Conservation (phyloP, 805 yeast species). For the Candida patagonica region DNA sequence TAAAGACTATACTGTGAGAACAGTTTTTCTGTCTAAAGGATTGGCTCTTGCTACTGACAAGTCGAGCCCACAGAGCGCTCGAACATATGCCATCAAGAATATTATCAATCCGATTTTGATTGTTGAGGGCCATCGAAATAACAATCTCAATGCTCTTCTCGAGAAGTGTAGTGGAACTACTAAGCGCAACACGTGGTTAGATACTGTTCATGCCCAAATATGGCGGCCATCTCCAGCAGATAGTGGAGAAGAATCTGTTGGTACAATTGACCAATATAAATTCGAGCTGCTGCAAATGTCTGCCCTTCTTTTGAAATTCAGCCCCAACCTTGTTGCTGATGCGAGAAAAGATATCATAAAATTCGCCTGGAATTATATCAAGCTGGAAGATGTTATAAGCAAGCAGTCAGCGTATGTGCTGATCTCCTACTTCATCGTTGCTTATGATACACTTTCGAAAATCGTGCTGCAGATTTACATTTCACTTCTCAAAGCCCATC, state of each 20-base stretch:
- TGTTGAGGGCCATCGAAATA: constrained; percentile 45
- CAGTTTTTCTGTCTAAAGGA: constrained; percentile 42
- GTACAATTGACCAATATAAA: constrained; percentile 63
- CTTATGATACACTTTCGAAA: constrained; percentile 80
- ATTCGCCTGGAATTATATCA: constrained; percentile 89
- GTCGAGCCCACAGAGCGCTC: constrained; percentile 39
- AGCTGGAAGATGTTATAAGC: constrained; percentile 76
- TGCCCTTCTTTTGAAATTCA: constrained; percentile 60
- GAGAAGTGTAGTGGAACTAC: constrained; percentile 24
- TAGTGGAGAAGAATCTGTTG: constrained; percentile 44
- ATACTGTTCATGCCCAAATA: constrained; percentile 47
- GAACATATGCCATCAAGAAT: constrained; percentile 50
- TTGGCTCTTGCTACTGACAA: constrained; percentile 42
- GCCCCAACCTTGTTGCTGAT: constrained; percentile 49
- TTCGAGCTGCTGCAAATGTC: constrained; percentile 76
- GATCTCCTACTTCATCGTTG: constrained; percentile 75
- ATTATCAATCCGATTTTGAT: constrained; percentile 59
- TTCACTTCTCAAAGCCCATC: constrained; percentile 76
- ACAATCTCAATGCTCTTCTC: constrained; percentile 40
- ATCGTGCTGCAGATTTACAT: constrained; percentile 89
- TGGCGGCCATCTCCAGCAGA: constrained; percentile 51
- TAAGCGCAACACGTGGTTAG: constrained; percentile 46
- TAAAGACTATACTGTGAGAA: constrained; percentile 38
- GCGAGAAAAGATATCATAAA: constrained; percentile 78
- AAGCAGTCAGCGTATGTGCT: constrained; percentile 91